A percentile compares a stretch with the other conserved stretches of the same genome.
Conservation (phyloP, 139 green algal genomes). For the Tetradesmus obliquus region DNA sequence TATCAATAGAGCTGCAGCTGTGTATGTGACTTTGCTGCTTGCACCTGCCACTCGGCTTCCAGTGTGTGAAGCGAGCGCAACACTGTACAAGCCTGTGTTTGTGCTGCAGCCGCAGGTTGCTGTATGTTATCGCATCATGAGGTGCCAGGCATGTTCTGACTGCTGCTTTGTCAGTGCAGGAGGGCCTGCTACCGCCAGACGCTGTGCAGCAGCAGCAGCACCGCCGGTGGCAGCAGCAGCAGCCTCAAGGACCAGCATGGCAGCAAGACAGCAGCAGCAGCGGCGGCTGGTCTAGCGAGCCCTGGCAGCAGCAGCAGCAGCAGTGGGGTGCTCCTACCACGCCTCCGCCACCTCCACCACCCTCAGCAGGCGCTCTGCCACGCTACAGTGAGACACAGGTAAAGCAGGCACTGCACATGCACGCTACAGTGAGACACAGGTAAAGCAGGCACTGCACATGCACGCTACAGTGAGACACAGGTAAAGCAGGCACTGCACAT, state of each 20-base stretch:
- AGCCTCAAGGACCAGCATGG: not conserved
- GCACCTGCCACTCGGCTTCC: too few relatives aligned
- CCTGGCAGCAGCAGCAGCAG: not conserved
- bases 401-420: not conserved
- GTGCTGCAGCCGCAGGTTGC: not conserved
- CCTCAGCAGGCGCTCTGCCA: not conserved
- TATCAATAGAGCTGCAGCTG: not conserved
- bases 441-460: not conserved
- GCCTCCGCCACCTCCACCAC: not conserved
- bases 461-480: not conserved
- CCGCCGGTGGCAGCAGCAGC: not conserved
- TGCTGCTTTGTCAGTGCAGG: not conserved
- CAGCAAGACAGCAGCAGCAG: not conserved
- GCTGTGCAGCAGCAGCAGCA: not conserved
- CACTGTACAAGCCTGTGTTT: not conserved
- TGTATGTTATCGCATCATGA: not conserved
- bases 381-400: not conserved
- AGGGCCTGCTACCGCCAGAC: not conserved
- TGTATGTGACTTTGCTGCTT: not conserved
- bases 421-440: not conserved
- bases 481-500: not conserved
- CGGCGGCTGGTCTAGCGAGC: not conserved
- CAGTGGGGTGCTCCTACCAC: not conserved
- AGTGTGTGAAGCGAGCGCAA: not conserved
- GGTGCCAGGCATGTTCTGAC: not conserved